A percentile compares a stretch with the other conserved stretches of the same genome.
Conservation (phyloP, 2,329 filamentous ascomycete genomes). For the Ilyonectria mors-panacis region DNA sequence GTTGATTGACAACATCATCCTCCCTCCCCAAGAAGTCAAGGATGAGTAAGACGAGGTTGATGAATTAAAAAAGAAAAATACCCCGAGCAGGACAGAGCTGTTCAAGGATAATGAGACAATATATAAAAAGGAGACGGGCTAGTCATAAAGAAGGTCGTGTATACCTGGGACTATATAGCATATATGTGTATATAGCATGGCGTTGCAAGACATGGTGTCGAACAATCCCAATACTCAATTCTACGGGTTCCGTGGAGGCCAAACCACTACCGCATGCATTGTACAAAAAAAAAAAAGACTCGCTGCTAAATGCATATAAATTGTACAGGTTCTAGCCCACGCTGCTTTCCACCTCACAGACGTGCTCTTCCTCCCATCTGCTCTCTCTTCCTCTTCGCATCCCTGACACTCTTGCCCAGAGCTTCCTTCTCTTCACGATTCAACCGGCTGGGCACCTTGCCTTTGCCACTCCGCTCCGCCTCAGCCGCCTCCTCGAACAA, state of each 20-base stretch:
- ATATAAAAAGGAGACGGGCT: conserved; percentile 2
- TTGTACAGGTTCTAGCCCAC: conserved; percentile 26
- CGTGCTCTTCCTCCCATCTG: conserved; percentile 65
- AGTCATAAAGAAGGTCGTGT: background rate
- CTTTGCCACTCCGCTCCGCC: conserved; percentile 54
- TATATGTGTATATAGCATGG: conserved; percentile 7
- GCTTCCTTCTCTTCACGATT: conserved; percentile 66
- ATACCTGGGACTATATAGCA: conserved; percentile 14
- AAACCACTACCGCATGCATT: conserved; percentile 5
- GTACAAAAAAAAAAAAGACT: conserved; percentile 17
- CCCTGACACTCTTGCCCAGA: conserved; percentile 60
- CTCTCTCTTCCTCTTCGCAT: conserved; percentile 63
- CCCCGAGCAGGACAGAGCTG: conserved; percentile 33
- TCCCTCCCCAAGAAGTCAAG: conserved; percentile 60
- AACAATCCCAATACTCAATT: background rate
- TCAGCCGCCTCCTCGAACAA: conserved; percentile 74
- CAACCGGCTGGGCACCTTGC: conserved; percentile 58
- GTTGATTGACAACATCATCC: conserved; percentile 93
- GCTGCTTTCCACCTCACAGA: conserved; percentile 54
- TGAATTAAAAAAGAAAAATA: conserved; percentile 32
- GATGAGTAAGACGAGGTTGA: conserved; percentile 24
- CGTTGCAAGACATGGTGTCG: conserved; percentile 8
- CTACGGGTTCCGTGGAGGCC: background rate
- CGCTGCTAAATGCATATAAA: conserved; percentile 25
- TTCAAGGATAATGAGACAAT: conserved; percentile 25